phyloP scores from a whole-genome alignment of 2,329 filamentous ascomycete genomes.

The Orbilia blumenaviensis region DNA sequence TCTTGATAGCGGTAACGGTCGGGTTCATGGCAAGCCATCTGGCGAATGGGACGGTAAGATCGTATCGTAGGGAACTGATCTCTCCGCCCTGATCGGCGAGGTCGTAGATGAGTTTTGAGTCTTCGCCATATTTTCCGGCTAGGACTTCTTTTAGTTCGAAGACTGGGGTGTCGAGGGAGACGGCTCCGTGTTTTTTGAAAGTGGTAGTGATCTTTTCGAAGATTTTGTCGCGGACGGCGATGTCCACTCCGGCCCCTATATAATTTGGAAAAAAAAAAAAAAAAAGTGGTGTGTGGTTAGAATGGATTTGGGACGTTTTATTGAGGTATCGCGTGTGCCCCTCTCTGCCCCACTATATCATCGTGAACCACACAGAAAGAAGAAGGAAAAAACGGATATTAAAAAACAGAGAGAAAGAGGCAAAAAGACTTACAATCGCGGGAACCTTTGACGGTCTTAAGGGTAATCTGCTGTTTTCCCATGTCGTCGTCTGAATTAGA shows the following conservation, averaged over 20 bases:
- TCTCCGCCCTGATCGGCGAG: slow-evolving; percentile 88
- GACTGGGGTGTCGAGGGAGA: slow-evolving; percentile 81
- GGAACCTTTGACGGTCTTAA: slow-evolving; percentile 53
- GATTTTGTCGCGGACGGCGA: slow-evolving; percentile 82
- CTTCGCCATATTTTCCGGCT: slow-evolving; percentile 89
- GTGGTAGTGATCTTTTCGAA: slow-evolving; percentile 78
- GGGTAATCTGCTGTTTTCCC: slow-evolving; percentile 50
- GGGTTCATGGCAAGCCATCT: slow-evolving; percentile 93
- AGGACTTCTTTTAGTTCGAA: slow-evolving; percentile 89
- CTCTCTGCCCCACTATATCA: slow-evolving; percentile 27
- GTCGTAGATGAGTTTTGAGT: slow-evolving; percentile 91
- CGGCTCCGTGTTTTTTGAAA: slow-evolving; percentile 84
- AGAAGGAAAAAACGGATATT: no score
- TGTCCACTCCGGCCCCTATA: slow-evolving; percentile 75
- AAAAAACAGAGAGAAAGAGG: not conserved
- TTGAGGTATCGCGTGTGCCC: slow-evolving; percentile 25
- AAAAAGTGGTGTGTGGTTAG: slow-evolving; percentile 49
- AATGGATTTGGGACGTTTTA: slow-evolving; percentile 44
- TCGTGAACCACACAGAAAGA: not conserved
- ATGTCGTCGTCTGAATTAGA: slow-evolving; percentile 31
- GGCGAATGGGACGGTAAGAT: slow-evolving; percentile 88
- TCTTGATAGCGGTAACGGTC: slow-evolving; percentile 82
- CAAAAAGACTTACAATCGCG: slow-evolving; percentile 41
- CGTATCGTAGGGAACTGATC: slow-evolving; percentile 83
- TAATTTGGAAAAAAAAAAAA: slow-evolving; percentile 10